Evolutionary conservation across 2,329 filamentous ascomycete species (phyloP).

Genomic region (Phialophora verrucosa): DNA sequence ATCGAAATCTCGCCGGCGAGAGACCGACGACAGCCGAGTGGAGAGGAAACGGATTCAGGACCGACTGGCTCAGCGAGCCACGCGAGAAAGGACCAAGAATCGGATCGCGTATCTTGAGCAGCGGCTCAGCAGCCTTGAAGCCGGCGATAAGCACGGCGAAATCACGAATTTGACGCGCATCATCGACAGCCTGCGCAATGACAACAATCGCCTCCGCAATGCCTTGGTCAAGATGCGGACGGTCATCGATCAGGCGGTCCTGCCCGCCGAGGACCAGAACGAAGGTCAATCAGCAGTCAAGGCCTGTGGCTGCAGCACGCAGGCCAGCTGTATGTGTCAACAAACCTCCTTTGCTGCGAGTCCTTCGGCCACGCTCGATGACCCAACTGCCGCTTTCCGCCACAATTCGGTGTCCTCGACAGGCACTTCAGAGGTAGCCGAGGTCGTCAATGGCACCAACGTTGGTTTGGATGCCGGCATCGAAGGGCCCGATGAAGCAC

Average conservation of each 20-base stretch:
- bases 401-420: constrained; percentile 31
- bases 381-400: constrained; percentile 9
- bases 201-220: constrained; percentile 33
- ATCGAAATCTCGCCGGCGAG: constrained; percentile 21
- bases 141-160: constrained; percentile 30
- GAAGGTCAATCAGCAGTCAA: constrained; percentile 3
- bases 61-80: constrained; percentile 39
- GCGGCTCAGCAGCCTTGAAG: constrained; percentile 32
- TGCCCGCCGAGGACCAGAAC: constrained; percentile 13
- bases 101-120: constrained; percentile 36
- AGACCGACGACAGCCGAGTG: constrained; percentile 29
- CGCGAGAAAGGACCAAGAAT: constrained; percentile 39
- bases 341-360: constrained; percentile 1
- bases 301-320: constrained; percentile 16
- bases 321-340: constrained; percentile 11
- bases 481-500: background rate
- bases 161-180: constrained; percentile 30
- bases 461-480: constrained; percentile 11
- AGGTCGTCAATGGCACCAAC: constrained; percentile 14
- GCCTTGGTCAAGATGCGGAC: constrained; percentile 35
- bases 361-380: constrained; percentile 10
- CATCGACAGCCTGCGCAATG: constrained; percentile 32
- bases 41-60: constrained; percentile 37
- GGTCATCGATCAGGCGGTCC: constrained; percentile 30
- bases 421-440: constrained; percentile 21